phyloP scores from a whole-genome alignment of 352 stramenopile species.

The Pythium periplocum region DNA sequence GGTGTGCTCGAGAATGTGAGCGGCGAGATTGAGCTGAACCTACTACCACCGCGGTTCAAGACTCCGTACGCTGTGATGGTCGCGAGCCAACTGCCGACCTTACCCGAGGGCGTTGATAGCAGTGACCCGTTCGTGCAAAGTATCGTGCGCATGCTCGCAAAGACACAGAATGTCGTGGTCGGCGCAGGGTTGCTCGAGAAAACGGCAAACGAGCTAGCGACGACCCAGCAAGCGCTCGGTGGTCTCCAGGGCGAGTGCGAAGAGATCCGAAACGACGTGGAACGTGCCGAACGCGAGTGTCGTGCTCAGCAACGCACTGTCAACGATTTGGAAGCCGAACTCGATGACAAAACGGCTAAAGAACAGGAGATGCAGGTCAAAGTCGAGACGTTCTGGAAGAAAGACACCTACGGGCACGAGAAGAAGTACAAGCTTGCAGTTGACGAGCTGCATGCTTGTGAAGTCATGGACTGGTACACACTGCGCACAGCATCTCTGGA shows the following conservation, averaged over 20 bases:
- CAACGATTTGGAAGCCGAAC: constrained; percentile 22
- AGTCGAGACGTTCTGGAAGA: constrained; percentile 75
- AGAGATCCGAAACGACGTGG: constrained; percentile 41
- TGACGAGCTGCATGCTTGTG: constrained; percentile 34
- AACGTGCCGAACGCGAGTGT: constrained; percentile 35
- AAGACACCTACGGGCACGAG: constrained; percentile 47
- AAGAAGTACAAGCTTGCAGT: constrained; percentile 61
- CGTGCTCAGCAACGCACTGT: constrained; percentile 30
- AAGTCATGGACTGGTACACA: constrained; percentile 72
- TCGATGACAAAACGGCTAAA: constrained; percentile 39
- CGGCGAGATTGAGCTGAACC: constrained; percentile 58
- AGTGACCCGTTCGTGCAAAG: constrained; percentile 65
- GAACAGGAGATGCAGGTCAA: constrained; percentile 76
- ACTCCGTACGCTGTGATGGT: constrained; percentile 81
- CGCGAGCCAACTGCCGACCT: constrained; percentile 53
- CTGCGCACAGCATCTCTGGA: constrained; percentile 61
- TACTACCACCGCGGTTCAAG: constrained; percentile 60
- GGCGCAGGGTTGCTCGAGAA: constrained; percentile 59
- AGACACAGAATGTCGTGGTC: constrained; percentile 72
- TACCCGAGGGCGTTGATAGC: constrained; percentile 65
- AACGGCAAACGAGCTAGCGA: constrained; percentile 32
- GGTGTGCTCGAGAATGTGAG: constrained; percentile 27
- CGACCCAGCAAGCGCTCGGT: constrained; percentile 12
- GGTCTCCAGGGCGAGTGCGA: constrained; percentile 22
- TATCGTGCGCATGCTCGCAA: constrained; percentile 66